Base-by-base conservation (phyloP, 2,329 filamentous ascomycete genomes). In the Apiospora kogelbergensis region DNA sequence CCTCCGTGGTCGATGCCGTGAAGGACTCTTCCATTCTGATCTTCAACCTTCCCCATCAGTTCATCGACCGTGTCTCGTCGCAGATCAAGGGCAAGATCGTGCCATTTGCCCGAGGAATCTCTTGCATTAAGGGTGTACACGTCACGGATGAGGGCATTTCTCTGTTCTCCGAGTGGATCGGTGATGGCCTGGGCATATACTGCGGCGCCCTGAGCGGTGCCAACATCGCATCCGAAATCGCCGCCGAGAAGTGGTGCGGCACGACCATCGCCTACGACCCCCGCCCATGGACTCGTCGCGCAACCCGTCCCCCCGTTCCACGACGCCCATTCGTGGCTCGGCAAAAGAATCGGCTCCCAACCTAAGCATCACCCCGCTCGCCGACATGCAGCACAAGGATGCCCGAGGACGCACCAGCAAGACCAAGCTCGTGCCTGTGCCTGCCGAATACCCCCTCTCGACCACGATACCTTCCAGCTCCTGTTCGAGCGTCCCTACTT, bases 401-500 rank as follows among this genome's bases (percentile, higher is more conserved):
- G 89, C 88, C 30, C 87, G 89, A 22, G 92, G 92, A 68, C 85
- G 89, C 71, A 82, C 85, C 65, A 91, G 89, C 72, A 90, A 91
- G 81, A 87, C 91, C 17, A 89, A 89, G 77, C 86, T 98, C 63
- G 90, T 89, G 30, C 87, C 94, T 7, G 82, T 98, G 33, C 96
- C 96, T 0, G 81, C 86, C 45, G 93, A 96, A 69, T 97, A 96
- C 78, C 94, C 94, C 89, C 94, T 0, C 88, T 99, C 60, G 93
- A 96, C 79, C 95, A 98, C 80, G 85, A 88, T 57, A 91, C 93
- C 69, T 90, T 97, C 79, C 92, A 92, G 80, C 89, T 89, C 22
- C 89, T 99, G 45, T 99, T 99, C 88, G 93, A 98, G 82, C 90
- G 96, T 65, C 94, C 93, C 0, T 99, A 99, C 84, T 99, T 99